Evolutionary conservation across 805 yeast species (phyloP).

Genomic region (Jamesozyma lodderae): DNA sequence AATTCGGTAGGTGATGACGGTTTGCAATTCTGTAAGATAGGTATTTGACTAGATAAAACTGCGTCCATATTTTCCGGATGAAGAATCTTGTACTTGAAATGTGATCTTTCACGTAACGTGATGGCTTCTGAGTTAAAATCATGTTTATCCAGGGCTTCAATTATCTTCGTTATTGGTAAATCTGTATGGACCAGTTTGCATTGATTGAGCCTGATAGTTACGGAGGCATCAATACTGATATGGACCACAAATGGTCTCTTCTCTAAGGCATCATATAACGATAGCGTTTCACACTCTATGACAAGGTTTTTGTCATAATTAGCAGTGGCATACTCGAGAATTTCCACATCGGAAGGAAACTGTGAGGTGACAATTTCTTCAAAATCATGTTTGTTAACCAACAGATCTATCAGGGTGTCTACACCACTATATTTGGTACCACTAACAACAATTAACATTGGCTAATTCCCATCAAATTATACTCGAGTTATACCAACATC

Average conservation of each 20-base stretch:
- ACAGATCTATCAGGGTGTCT: conserved; percentile 12
- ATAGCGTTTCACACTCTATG: conserved; percentile 37
- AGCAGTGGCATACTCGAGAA: conserved; percentile 53
- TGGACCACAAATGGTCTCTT: conserved; percentile 82
- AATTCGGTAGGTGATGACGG: conserved; percentile 8
- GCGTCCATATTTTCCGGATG: neutral
- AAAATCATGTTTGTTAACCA: conserved; percentile 11
- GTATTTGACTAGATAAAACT: conserved; percentile 10
- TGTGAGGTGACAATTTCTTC: conserved; percentile 13
- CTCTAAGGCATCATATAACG: conserved; percentile 38
- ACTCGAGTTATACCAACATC: too few species aligned
- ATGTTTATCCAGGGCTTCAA: conserved; percentile 30
- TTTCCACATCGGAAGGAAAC: conserved; percentile 25
- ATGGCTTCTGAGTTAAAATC: conserved; percentile 15
- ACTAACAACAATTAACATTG: conserved; percentile 26
- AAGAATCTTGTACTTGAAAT: conserved; percentile 17
- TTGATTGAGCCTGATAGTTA: conserved; percentile 35
- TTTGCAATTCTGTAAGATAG: conserved; percentile 11
- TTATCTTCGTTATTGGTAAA: conserved; percentile 12
- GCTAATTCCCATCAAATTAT: too few species aligned
- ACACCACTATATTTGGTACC: conserved; percentile 23
- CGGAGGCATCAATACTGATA: conserved; percentile 67
- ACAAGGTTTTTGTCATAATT: conserved; percentile 62
- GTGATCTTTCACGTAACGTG: conserved; percentile 18
- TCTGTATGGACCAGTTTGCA: conserved; percentile 13